Conservation (phyloP, 2,329 filamentous ascomycete species). For the Seiridium unicorne region DNA sequence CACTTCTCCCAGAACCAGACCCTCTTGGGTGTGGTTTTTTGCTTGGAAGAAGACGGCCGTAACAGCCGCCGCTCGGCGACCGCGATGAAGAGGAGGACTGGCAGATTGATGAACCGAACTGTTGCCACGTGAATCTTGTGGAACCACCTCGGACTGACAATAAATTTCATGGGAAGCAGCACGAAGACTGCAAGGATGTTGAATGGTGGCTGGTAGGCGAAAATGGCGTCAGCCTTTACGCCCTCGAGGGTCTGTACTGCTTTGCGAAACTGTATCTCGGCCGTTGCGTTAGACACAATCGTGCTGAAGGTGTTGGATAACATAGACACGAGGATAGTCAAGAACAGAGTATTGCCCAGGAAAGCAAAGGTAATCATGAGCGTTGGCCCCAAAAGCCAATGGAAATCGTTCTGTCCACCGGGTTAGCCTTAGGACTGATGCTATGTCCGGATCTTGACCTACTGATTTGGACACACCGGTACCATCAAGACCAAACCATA, state of each 20-base stretch:
- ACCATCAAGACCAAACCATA: conserved; percentile 86
- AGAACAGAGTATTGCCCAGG: conserved; percentile 80
- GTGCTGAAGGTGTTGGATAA: conserved; percentile 80
- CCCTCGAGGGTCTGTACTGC: conserved; percentile 82
- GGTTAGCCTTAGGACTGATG: conserved; percentile 5
- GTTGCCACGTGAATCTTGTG: conserved; percentile 84
- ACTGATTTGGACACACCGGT: conserved; percentile 59
- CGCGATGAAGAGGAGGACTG: conserved; percentile 69
- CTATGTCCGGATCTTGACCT: conserved; percentile 17
- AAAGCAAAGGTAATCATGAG: conserved; percentile 85
- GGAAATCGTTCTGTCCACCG: conserved; percentile 56
- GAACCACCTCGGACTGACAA: conserved; percentile 81
- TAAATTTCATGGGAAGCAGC: conserved; percentile 73
- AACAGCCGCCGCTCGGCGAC: conserved; percentile 68
- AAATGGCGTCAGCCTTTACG: conserved; percentile 81
- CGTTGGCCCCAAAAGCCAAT: conserved; percentile 74
- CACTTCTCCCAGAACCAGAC: conserved; percentile 64
- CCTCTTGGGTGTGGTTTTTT: conserved; percentile 9
- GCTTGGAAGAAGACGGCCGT: conserved; percentile 45
- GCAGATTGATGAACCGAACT: conserved; percentile 73
- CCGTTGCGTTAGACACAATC: conserved; percentile 72
- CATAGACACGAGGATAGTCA: conserved; percentile 88
- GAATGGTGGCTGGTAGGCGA: conserved; percentile 80
- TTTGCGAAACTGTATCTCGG: conserved; percentile 81
- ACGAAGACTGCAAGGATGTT: conserved; percentile 76